These are phyloP conservation scores for Solanum medicagineum DNA, from an alignment of 257 asterid genomes.

Conservation along the genomic window DNA sequence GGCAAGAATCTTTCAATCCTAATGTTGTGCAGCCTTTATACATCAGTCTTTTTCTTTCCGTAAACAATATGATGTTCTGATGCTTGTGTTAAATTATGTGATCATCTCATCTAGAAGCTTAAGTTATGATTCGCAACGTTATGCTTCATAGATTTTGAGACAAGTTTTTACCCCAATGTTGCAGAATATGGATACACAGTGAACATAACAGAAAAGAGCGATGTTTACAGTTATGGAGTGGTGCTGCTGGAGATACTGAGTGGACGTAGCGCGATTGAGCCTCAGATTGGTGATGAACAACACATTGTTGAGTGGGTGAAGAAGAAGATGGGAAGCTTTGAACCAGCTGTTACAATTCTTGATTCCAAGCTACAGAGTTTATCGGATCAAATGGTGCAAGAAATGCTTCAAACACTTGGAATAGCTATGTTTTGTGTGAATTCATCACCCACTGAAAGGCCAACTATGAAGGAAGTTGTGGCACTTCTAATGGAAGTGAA, in stretches of 20 bases:
- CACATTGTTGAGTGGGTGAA: conserved; percentile 95
- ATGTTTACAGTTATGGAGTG: conserved; percentile 87
- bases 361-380: conserved; percentile 68
- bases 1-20: conserved; percentile 31
- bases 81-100: not conserved
- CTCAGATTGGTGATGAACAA: conserved; percentile 69
- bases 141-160: not conserved
- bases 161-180: not conserved
- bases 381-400: conserved; percentile 88
- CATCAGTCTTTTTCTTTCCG: not conserved
- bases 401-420: conserved; percentile 93
- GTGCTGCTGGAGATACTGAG: conserved; percentile 77
- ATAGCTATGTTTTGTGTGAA: conserved; percentile 95
- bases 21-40: not conserved
- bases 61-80: not conserved
- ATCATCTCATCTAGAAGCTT: not conserved
- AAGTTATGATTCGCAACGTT: not conserved
- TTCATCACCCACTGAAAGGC: conserved; percentile 71
- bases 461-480: conserved; percentile 94
- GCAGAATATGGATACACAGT: conserved; percentile 83
- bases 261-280: conserved; percentile 68
- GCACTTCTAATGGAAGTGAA: conserved; percentile 90
- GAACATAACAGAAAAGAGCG: conserved; percentile 91
- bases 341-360: conserved; percentile 65
- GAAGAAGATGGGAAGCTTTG: conserved; percentile 95